These are phyloP conservation scores for Podila minutissima DNA, from an alignment of 192 early-diverging fungal genomes.

Conservation along the genomic window DNA sequence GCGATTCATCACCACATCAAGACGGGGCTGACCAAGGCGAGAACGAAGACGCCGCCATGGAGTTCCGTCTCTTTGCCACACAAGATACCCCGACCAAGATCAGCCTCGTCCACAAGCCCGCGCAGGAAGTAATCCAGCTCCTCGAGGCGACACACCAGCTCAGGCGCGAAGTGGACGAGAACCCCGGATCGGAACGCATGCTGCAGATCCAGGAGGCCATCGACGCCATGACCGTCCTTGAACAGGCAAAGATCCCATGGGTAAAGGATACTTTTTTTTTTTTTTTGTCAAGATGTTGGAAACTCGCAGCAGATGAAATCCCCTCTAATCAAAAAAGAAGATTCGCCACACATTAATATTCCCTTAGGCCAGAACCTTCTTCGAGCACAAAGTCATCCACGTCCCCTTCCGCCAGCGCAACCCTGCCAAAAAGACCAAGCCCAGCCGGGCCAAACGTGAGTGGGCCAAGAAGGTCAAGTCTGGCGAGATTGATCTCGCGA, in stretches of 20 bases:
- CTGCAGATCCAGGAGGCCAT: constrained; percentile 24
- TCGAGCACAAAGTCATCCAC: constrained; percentile 35
- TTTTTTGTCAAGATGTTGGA: background rate
- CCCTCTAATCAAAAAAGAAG: background rate
- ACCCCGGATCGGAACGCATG: constrained; percentile 32
- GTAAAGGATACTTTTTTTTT: constrained; percentile 2
- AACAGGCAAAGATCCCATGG: constrained; percentile 30
- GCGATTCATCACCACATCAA: background rate
- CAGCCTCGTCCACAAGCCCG: constrained; percentile 4
- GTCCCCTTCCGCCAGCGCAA: constrained; percentile 14
- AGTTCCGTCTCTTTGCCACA: constrained; percentile 39
- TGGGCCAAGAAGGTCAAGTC: constrained; percentile 45
- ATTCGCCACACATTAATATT: background rate
- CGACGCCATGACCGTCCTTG: constrained; percentile 15
- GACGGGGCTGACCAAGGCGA: background rate
- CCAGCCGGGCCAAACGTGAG: constrained; percentile 39
- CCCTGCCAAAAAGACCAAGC: constrained; percentile 11
- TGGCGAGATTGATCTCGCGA: constrained; percentile 20
- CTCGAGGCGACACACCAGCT: constrained; percentile 5
- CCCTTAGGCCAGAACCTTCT: constrained; percentile 32
- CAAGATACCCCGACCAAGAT: constrained; percentile 33
- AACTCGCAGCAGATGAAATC: background rate
- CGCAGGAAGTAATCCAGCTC: constrained; percentile 7
- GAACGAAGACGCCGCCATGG: constrained; percentile 19
- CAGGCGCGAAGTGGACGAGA: constrained; percentile 23